These are phyloP conservation scores for Capillidium rhysosporum DNA, from an alignment of 371 early-diverging fungal species.

Conservation along the genomic window DNA sequence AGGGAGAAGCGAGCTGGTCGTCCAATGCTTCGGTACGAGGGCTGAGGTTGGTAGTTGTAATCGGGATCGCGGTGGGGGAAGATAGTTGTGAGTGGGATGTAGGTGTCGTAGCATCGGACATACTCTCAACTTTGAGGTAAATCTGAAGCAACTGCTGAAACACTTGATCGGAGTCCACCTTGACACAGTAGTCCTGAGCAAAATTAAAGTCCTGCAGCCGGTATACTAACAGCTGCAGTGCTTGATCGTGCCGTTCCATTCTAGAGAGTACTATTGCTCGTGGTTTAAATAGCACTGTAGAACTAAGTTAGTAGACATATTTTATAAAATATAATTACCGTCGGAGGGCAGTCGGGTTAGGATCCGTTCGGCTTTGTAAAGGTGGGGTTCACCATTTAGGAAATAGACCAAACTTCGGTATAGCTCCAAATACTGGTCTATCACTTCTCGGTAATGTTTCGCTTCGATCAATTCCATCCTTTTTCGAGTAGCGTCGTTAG, in stretches of 20 bases:
- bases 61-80: background rate
- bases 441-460: background rate
- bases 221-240: constrained; percentile 60
- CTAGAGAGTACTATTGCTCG: constrained; percentile 61
- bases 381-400: constrained; percentile 36
- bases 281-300: constrained; percentile 48
- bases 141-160: background rate
- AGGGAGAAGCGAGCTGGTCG: no score
- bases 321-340: constrained; percentile 12
- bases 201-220: constrained; percentile 42
- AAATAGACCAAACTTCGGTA: constrained; percentile 30
- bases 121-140: background rate
- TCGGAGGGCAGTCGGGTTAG: constrained; percentile 53
- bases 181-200: constrained; percentile 46
- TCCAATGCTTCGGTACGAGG: no score
- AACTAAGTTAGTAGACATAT: background rate
- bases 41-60: no score
- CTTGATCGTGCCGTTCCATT: constrained; percentile 71
- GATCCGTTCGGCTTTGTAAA: constrained; percentile 55
- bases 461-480: background rate
- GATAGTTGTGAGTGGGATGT: background rate
- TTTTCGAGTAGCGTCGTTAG: no score
- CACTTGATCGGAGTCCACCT: background rate
- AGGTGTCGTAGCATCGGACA: background rate
- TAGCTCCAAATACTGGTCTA: background rate